Conservation (phyloP, 129 eudicot species). For the Smallanthus sonchifolius region DNA sequence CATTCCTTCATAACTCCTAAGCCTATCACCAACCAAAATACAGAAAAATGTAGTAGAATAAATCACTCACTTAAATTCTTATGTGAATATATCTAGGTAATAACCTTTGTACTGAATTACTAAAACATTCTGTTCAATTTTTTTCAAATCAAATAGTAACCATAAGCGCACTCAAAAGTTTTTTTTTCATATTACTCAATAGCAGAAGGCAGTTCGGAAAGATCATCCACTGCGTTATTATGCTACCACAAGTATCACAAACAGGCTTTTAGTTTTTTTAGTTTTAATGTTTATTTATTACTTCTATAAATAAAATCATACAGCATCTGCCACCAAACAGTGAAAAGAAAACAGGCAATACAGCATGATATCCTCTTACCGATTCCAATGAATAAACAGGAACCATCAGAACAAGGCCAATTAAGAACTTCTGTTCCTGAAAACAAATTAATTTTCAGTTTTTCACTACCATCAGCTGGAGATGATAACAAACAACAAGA, state of each 20-base stretch:
- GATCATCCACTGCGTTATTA: neutral
- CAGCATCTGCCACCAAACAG: slow-evolving; percentile 2
- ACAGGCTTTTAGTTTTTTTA: neutral
- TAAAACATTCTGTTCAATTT: neutral
- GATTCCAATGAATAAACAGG: slow-evolving; percentile 90
- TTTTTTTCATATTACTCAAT: neutral
- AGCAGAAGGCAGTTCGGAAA: neutral
- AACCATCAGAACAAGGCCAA: slow-evolving; percentile 83
- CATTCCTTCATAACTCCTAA: neutral
- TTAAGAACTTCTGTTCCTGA: slow-evolving; percentile 90
- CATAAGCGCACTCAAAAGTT: neutral
- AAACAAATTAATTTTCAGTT: slow-evolving; percentile 20
- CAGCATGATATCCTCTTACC: slow-evolving; percentile 38
- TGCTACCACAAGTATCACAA: neutral
- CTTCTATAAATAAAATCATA: neutral
- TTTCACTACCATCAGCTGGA: slow-evolving; percentile 12
- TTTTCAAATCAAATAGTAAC: neutral
- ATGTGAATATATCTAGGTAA: neutral
- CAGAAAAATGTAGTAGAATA: neutral
- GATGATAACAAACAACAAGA: slow-evolving; percentile 10
- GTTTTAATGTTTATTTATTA: neutral
- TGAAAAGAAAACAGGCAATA: slow-evolving; percentile 5
- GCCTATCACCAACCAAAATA: neutral
- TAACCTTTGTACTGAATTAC: neutral
- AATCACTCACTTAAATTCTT: neutral